Percentiles rank a stretch among this genome's conserved stretches.
phyloP scores from a whole-genome alignment of 73 alveolate genomes.

The Breviolum minutum region DNA sequence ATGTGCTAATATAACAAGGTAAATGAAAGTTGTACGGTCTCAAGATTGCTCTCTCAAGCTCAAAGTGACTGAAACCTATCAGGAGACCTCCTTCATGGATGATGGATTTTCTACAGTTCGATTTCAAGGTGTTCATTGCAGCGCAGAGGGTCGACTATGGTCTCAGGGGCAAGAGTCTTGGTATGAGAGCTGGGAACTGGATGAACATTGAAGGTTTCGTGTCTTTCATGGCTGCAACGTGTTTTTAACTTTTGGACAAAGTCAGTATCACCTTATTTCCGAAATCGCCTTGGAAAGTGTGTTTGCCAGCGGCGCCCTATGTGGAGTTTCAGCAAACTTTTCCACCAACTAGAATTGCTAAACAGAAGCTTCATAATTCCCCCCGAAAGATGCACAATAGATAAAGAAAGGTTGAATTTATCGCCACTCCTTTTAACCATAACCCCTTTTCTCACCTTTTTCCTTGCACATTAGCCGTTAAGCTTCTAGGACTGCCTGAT shows the following conservation, averaged over 20 bases:
- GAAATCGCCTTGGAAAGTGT: too few relatives aligned
- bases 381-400: background rate
- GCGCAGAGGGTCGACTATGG: constrained; percentile 69
- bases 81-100: constrained; percentile 89
- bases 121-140: constrained; percentile 26
- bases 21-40: background rate
- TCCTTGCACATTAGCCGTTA: background rate
- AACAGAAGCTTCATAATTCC: too few relatives aligned
- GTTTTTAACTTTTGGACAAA: background rate
- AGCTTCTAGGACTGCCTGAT: background rate
- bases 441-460: too few relatives aligned
- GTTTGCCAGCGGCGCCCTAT: too few relatives aligned
- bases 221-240: background rate
- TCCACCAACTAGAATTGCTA: too few relatives aligned
- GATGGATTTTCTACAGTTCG: constrained; percentile 62
- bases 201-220: background rate
- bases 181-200: background rate
- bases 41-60: background rate
- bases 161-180: background rate
- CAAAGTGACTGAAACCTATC: background rate
- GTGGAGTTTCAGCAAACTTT: too few relatives aligned
- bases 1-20: background rate
- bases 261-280: background rate
- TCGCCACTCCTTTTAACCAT: too few relatives aligned
- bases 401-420: background rate